Conservation (phyloP, 106 monocot species). For the Iris macrosiphon region DNA sequence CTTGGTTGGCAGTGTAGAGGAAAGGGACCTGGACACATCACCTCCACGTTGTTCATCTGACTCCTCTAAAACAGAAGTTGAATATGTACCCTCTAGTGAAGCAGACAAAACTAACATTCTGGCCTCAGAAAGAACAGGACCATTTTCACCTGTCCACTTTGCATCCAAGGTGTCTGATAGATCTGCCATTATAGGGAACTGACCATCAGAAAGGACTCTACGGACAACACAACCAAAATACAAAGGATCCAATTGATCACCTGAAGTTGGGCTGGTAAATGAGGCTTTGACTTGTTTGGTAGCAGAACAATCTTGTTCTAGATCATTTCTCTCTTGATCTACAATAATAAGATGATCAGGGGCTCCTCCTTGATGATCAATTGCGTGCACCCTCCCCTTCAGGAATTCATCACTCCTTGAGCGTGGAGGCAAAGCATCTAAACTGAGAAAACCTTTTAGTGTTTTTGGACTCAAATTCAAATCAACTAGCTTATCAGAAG, state of each 20-base stretch:
- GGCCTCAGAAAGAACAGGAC: slow-evolving; percentile 8
- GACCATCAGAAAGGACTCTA: slow-evolving; percentile 61
- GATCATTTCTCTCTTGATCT: slow-evolving; percentile 12
- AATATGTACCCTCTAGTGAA: slow-evolving; percentile 7
- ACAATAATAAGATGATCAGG: slow-evolving; percentile 6
- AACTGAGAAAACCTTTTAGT: slow-evolving; percentile 7
- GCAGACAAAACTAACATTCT: slow-evolving; percentile 2
- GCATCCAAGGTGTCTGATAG: slow-evolving; percentile 67
- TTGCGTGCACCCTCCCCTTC: slow-evolving; percentile 2
- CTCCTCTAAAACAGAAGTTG: slow-evolving; percentile 11
- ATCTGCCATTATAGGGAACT: slow-evolving; percentile 37
- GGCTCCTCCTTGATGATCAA: slow-evolving; percentile 12
- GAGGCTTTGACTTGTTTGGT: slow-evolving; percentile 19
- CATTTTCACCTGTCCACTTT: slow-evolving; percentile 77
- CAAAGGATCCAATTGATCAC: slow-evolving; percentile 23
- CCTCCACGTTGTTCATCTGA: slow-evolving; percentile 12
- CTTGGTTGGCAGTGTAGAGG: slow-evolving; percentile 1
- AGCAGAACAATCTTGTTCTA: slow-evolving; percentile 5
- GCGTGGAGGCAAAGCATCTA: slow-evolving; percentile 8
- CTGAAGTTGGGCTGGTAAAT: slow-evolving; percentile 12
- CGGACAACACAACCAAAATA: slow-evolving; percentile 33
- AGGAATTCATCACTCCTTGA: slow-evolving; percentile 14
- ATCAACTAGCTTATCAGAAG: slow-evolving; percentile 24
- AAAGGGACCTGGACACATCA: slow-evolving; percentile 5
- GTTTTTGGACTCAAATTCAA: slow-evolving; percentile 14